Evolutionary conservation across 768 basidiomycete species (phyloP).

Genomic region (Hydnomerulius pinastri): DNA sequence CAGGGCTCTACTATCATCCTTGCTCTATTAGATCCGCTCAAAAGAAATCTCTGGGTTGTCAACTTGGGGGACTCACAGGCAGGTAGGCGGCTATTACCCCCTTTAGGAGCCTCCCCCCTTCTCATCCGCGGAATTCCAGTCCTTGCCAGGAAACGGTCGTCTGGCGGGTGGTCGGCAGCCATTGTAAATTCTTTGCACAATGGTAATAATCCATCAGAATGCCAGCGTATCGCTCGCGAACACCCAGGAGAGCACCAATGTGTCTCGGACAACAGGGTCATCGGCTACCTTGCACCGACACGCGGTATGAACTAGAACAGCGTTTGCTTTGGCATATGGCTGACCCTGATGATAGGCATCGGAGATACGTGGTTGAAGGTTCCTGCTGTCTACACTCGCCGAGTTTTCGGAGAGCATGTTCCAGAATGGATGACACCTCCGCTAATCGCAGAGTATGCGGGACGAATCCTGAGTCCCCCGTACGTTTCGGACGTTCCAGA

Average conservation of each 20-base stretch:
- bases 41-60: constrained; percentile 32
- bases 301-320: constrained; percentile 28
- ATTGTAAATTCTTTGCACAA: constrained; percentile 33
- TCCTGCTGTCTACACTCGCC: constrained; percentile 33
- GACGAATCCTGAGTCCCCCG: constrained; percentile 46
- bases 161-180: constrained; percentile 21
- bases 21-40: constrained; percentile 30
- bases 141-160: constrained; percentile 21
- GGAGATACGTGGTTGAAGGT: constrained; percentile 39
- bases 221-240: constrained; percentile 29
- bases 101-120: not conserved
- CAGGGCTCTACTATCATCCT: constrained; percentile 36
- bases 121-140: constrained; percentile 14
- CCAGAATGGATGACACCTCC: constrained; percentile 26
- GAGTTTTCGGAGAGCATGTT: constrained; percentile 25
- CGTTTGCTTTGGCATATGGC: not conserved
- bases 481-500: constrained; percentile 47
- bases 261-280: constrained; percentile 33
- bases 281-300: constrained; percentile 41
- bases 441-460: constrained; percentile 23
- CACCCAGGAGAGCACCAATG: constrained; percentile 33
- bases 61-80: constrained; percentile 39
- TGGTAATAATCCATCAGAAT: constrained; percentile 28
- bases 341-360: constrained; percentile 30
- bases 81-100: constrained; percentile 18